Base-by-base conservation (phyloP, 306 rosid genomes). In the Canavalia gladiata region DNA sequence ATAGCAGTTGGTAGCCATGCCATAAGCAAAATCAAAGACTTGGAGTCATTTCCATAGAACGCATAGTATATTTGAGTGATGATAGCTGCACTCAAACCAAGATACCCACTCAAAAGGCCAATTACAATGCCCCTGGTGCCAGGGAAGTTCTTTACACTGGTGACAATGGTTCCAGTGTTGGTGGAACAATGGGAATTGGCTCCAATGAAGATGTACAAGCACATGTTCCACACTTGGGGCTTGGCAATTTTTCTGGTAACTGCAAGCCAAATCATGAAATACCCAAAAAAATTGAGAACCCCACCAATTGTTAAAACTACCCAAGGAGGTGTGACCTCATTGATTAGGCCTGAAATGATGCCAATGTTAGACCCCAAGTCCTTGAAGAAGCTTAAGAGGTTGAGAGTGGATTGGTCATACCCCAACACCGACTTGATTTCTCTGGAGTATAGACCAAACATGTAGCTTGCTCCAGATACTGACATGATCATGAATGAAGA, bases 1-100 rank as follows among this genome's bases (percentile, higher is more conserved):
- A 83, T 51, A 4, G 82, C 94, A 1, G 89, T 83, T 5, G 98
- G 98, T 8, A 93, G 75, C 97, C 97, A 93, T 0, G 93, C 93
- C 78, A 90, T 84, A 29, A 91, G 88, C 64, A 91, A 68, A 60
- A 90, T 78, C 34, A 91, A 80, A 42, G 90, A 84, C 10, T 88
- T 86, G 0, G 90, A 81, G 43, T 91, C 87, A 5, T 86, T 81
- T 4, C 86, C 90, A 33, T 91, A 91, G 74, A 86, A 85, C 1
- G 97, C 84, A 41, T 83, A 83, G 66, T 79, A 86, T 6, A 86
- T 2, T 7, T 86, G 89, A 49, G 87, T 83, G n/a, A 86, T 86
- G 9, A 86, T 76, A 7, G 85, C 87, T 2, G 59, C 85, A 45
- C 89, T 87, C 43, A 87, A 34, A 37, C 83, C 85, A 6, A 80